Conservation (phyloP, 2,329 filamentous ascomycete genomes). For the Onygenales sp. region DNA sequence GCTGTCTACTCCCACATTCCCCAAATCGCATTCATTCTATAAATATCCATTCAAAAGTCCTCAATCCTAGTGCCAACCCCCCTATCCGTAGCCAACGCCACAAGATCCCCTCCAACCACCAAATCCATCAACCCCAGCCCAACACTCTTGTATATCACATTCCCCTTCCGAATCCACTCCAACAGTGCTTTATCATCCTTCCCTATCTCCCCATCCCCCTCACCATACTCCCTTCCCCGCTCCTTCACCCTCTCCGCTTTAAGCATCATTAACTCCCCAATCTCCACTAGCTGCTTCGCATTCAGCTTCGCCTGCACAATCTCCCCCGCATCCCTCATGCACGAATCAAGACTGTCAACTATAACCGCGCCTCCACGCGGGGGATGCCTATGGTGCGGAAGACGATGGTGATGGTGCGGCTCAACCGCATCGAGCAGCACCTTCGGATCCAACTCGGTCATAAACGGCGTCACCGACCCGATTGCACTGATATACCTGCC, state of each 20-base stretch:
- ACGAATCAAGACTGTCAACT: constrained; percentile 64
- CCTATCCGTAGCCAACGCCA: constrained; percentile 46
- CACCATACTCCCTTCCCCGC: not conserved
- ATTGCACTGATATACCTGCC: constrained; percentile 36
- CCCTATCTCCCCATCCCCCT: not conserved
- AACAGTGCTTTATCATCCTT: constrained; percentile 34
- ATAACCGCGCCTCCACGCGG: constrained; percentile 51
- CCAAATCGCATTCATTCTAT: not conserved
- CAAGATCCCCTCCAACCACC: constrained; percentile 50
- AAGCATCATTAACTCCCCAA: constrained; percentile 69
- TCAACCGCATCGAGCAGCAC: constrained; percentile 57
- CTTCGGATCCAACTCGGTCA: constrained; percentile 75
- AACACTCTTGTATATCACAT: constrained; percentile 62
- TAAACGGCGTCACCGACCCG: constrained; percentile 53
- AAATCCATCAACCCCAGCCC: constrained; percentile 61
- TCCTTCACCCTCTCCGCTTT: constrained; percentile 33
- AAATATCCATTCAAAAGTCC: constrained; percentile 26
- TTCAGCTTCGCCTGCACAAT: constrained; percentile 67
- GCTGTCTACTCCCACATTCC: not conserved
- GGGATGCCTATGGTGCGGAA: constrained; percentile 39
- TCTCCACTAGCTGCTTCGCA: constrained; percentile 69
- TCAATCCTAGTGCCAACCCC: constrained; percentile 43
- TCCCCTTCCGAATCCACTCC: constrained; percentile 53
- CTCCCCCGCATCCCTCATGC: constrained; percentile 76
- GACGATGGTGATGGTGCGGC: constrained; percentile 24